Evolutionary conservation across 768 basidiomycete species (phyloP).

Genomic region (Rhizopogon vesiculosus): DNA sequence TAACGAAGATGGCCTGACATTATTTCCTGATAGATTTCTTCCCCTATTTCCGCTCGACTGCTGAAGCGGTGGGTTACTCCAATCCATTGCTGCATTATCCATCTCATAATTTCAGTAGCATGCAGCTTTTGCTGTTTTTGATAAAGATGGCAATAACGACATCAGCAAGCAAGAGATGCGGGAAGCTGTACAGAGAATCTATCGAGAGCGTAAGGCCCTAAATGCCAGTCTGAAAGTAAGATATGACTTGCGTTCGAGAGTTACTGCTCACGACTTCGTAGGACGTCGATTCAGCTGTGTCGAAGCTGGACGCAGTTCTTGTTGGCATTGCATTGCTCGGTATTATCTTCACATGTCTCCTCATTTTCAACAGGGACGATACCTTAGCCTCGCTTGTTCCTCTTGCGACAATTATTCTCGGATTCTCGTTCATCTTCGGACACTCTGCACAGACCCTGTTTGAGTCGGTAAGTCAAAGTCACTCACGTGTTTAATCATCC

Average conservation of each 20-base stretch:
- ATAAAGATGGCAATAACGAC: slow-evolving; percentile 82
- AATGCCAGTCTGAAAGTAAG: slow-evolving; percentile 64
- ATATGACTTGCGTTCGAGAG: not conserved
- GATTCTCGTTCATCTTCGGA: slow-evolving; percentile 83
- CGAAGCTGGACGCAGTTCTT: slow-evolving; percentile 75
- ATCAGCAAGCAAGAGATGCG: slow-evolving; percentile 77
- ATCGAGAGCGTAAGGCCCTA: slow-evolving; percentile 70
- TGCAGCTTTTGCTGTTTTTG: slow-evolving; percentile 66
- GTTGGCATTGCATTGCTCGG: slow-evolving; percentile 51
- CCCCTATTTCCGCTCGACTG: slow-evolving; percentile 67
- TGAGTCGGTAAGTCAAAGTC: slow-evolving; percentile 51
- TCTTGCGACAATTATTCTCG: slow-evolving; percentile 73
- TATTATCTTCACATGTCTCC: slow-evolving; percentile 63
- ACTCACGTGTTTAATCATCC: not conserved
- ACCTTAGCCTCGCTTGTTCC: slow-evolving; percentile 73
- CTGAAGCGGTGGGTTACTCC: slow-evolving; percentile 53
- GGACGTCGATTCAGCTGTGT: slow-evolving; percentile 70
- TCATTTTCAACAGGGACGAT: slow-evolving; percentile 67
- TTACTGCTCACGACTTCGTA: slow-evolving; percentile 19
- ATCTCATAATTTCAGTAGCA: slow-evolving; percentile 35
- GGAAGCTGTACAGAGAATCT: slow-evolving; percentile 76
- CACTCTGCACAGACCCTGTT: slow-evolving; percentile 77
- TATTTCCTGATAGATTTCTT: slow-evolving; percentile 53
- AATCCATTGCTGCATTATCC: not conserved
- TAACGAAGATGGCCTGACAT: not conserved